These are phyloP conservation scores for Ustilago trichophora DNA, from an alignment of 1,284 basidiomycete species.

Conservation along the genomic window DNA sequence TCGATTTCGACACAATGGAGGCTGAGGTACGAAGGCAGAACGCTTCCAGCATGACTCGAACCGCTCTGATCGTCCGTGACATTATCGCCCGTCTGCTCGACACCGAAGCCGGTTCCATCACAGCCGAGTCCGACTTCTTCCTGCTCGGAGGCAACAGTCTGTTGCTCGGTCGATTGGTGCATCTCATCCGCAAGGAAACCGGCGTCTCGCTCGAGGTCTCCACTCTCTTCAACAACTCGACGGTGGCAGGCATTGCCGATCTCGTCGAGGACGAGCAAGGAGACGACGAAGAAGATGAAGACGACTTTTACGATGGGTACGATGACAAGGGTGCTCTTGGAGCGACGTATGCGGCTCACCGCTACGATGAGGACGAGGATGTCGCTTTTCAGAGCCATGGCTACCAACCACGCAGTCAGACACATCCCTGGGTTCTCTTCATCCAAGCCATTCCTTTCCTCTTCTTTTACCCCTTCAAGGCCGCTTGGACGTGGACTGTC, in stretches of 20 bases:
- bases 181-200: slow-evolving; percentile 65
- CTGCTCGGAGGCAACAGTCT: slow-evolving; percentile 65
- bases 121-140: slow-evolving; percentile 67
- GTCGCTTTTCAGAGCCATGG: slow-evolving; percentile 63
- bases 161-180: slow-evolving; percentile 63
- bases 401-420: slow-evolving; percentile 63
- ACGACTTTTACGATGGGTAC: slow-evolving; percentile 57
- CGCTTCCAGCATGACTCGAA: slow-evolving; percentile 64
- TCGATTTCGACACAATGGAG: slow-evolving; percentile 66
- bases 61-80: slow-evolving; percentile 62
- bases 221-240: slow-evolving; percentile 65
- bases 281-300: slow-evolving; percentile 54
- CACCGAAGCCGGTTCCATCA: slow-evolving; percentile 65
- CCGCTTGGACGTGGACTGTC: slow-evolving; percentile 66
- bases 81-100: slow-evolving; percentile 65
- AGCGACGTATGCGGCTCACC: slow-evolving; percentile 57
- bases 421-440: slow-evolving; percentile 62
- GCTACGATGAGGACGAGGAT: slow-evolving; percentile 61
- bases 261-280: slow-evolving; percentile 63
- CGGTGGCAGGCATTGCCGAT: slow-evolving; percentile 62
- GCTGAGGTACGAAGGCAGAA: slow-evolving; percentile 65
- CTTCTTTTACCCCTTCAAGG: slow-evolving; percentile 66
- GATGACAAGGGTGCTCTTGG: slow-evolving; percentile 61
- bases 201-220: slow-evolving; percentile 64
- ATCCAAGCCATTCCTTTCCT: slow-evolving; percentile 63